Base-by-base conservation (phyloP, 805 yeast species). In the Candida maltosa region DNA sequence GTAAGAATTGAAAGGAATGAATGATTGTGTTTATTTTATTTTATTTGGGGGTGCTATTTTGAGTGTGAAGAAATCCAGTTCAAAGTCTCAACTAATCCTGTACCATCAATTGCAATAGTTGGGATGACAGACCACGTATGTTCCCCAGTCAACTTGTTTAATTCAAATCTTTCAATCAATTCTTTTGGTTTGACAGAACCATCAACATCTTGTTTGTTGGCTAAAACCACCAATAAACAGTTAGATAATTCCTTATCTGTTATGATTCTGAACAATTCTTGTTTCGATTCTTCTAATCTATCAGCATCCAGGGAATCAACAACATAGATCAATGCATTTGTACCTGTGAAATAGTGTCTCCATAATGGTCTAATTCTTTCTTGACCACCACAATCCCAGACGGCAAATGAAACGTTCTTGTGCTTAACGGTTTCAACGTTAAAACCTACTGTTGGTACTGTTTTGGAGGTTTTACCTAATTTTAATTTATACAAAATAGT, bases 351-450 rank as follows among this genome's bases (percentile, higher is more conserved):
- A 63, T 89, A 89, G 56, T 89, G 96, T 60, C 96, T 79, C 97
- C 97, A 89, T 39, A 89, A 70, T 0, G 94, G 95, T 54, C 96
- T 77, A 48, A 88, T 76, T 59, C 94, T 72, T 52, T 85, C 94
- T 67, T 87, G 97, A 56, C 96, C 97, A 64, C 97, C 97, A 42
- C 93, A 93, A 60, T 86, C 95, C 95, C 95, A 86, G 55, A 86
- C 88, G 41, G 87, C 87, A 65, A 86, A 84, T 38, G 84, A 80
- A 39, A 85, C 81, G 58, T 84, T 84, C 56, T 81, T 83, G 60
- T 82, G 85, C 39, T 83, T 78, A 43, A 86, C 86, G 3, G 91
- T 83, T 60, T 86, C 95, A 32, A 86, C 93, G 61, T 89, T 89
- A 67, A 89, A 89, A 2, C 96, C 96, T 16, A 87, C 95, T 0